These are phyloP conservation scores for Xylaria intraflava DNA, from an alignment of 495 filamentous ascomycete genomes.

Conservation along the genomic window DNA sequence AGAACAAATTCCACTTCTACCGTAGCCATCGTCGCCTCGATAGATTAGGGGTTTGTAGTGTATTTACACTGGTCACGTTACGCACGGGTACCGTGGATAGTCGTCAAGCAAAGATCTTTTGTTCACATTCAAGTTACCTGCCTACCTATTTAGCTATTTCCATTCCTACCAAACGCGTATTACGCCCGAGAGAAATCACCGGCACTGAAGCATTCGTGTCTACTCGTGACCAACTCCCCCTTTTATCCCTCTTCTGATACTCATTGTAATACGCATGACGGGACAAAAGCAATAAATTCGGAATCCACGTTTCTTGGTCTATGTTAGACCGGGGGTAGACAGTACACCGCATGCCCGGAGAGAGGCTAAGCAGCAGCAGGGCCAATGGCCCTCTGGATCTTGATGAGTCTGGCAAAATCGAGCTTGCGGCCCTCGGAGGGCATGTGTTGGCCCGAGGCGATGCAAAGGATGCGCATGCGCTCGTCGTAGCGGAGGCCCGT, in stretches of 20 bases:
- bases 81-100: too few relatives aligned
- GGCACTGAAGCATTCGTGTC: not conserved
- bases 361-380: conserved; percentile 19
- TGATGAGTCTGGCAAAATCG: conserved; percentile 49
- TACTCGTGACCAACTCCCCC: too few relatives aligned
- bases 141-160: not conserved
- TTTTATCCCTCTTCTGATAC: too few relatives aligned
- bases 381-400: conserved; percentile 35
- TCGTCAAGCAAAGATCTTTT: too few relatives aligned
- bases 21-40: too few relatives aligned
- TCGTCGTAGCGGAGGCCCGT: conserved; percentile 76
- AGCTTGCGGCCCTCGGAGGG: conserved; percentile 47
- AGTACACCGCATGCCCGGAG: too few relatives aligned
- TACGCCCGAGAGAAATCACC: not conserved
- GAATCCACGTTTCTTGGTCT: not conserved
- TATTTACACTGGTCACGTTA: too few relatives aligned
- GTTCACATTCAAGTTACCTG: too few relatives aligned
- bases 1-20: too few relatives aligned
- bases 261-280: not conserved
- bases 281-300: not conserved
- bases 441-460: conserved; percentile 89
- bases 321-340: not conserved
- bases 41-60: too few relatives aligned
- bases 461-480: conserved; percentile 88
- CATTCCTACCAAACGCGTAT: not conserved